Evolutionary conservation across 495 filamentous ascomycete species (phyloP), one percentile per base, ranked within the genome.

Genomic region (Aspergillus ostianus): DNA sequence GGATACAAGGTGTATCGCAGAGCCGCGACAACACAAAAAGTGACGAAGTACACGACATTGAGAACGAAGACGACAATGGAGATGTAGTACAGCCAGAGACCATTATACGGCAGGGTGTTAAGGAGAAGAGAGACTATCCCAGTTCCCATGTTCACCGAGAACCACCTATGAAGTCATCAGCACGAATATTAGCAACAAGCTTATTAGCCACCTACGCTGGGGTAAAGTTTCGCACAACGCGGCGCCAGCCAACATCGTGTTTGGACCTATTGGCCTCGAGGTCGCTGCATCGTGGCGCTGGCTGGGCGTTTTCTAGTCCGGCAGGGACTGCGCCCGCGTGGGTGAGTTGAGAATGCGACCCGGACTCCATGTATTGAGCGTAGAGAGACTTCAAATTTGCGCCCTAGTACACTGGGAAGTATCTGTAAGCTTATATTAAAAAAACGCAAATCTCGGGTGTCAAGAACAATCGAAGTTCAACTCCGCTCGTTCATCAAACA

Each of bases 101-200:
- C 81, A 56, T 85, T 81, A 57, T 82, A 85, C 1, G 85, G 83
- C 4, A 87, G 71, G 8, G 76, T 77, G 61, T 85, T 76, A 4
- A 87, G 73, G 9, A 87, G 72, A 26, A 86, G 80, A 7, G 85
- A 84, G 2, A 84, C 81, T 27, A 88, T 85, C 5, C 85, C 86
- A 0, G 85, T 89, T 27, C 86, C 83, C 85, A 89, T 88, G n/a
- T 68, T 87, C 30, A 84, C 76, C 12, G 85, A 77, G 60, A 79
- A 76, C 76, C 76, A 79, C 60, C 73, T 78, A 21, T 26, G 9
- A 21, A 18, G 49, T 55, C 53, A 47, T 32, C 15, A 20, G 30
- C 19, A 20, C 13, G 6, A 18, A 18, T 3, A 27, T 44, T 5
- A 20, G 8, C 8, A 19, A 36, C 5, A 36, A 6, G 10, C 4